phyloP scores from a whole-genome alignment of 2,329 filamentous ascomycete species.

The Parascedosporium putredinis region DNA sequence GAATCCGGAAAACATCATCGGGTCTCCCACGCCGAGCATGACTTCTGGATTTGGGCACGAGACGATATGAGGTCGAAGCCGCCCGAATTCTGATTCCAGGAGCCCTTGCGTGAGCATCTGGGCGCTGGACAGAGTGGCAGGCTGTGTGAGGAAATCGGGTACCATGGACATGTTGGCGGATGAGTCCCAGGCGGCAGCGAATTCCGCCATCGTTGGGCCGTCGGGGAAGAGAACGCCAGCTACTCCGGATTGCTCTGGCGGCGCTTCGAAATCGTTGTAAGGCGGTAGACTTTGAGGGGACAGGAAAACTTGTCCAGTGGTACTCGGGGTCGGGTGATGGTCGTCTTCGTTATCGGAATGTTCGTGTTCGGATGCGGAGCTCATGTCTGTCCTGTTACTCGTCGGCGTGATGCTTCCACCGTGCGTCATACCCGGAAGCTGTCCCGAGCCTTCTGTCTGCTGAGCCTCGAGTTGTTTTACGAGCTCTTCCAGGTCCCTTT shows the following conservation, averaged over 20 bases:
- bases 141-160: conserved; percentile 32
- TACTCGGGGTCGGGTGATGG: conserved; percentile 39
- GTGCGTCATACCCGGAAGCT: conserved; percentile 17
- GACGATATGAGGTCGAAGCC: conserved; percentile 45
- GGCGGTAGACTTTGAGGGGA: conserved; percentile 42
- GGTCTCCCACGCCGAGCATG: conserved; percentile 47
- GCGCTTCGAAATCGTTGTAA: conserved; percentile 30
- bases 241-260: conserved; percentile 18
- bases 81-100: conserved; percentile 41
- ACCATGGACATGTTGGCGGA: conserved; percentile 13
- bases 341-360: conserved; percentile 46
- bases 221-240: conserved; percentile 23
- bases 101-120: conserved; percentile 39
- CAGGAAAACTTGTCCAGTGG: conserved; percentile 32
- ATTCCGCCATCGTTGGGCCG: conserved; percentile 22
- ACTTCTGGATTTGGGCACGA: conserved; percentile 41
- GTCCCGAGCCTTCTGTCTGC: conserved; percentile 28
- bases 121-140: conserved; percentile 29
- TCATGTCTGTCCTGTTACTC: conserved; percentile 17
- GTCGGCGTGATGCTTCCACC: conserved; percentile 18
- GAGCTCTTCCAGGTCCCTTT: conserved; percentile 45
- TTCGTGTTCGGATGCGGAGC: conserved; percentile 43
- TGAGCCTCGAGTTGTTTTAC: conserved; percentile 42
- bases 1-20: conserved; percentile 47
- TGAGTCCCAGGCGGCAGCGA: conserved; percentile 19